Conservation (phyloP, 352 stramenopile species). For the Pythium pyrilobum region DNA sequence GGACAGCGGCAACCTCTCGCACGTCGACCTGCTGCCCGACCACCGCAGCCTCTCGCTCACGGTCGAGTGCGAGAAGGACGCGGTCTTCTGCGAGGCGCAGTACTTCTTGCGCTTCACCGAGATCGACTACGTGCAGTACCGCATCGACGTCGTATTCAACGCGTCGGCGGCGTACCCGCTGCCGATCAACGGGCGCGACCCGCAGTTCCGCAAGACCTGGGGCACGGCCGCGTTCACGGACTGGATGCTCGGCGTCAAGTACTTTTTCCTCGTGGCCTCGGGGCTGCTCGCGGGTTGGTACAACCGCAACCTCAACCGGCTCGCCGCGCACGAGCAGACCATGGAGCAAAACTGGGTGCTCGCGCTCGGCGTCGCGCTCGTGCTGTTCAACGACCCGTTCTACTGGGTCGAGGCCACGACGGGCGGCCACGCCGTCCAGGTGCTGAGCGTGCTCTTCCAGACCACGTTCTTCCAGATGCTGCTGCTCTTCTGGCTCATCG, state of each 20-base stretch:
- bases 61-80: constrained; percentile 28
- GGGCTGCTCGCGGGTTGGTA: constrained; percentile 33
- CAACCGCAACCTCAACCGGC: constrained; percentile 32
- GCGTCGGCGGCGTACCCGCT: constrained; percentile 27
- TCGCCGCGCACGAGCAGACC: constrained; percentile 47
- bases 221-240: constrained; percentile 41
- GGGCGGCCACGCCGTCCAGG: constrained; percentile 39
- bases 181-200: constrained; percentile 29
- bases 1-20: constrained; percentile 25
- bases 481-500: constrained; percentile 52
- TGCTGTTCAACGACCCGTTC: constrained; percentile 61
- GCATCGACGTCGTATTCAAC: constrained; percentile 58
- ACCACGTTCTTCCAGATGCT: constrained; percentile 57
- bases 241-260: constrained; percentile 54
- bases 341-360: constrained; percentile 54
- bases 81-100: constrained; percentile 29
- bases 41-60: constrained; percentile 29
- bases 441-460: constrained; percentile 49
- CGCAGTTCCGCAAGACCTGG: constrained; percentile 54
- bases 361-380: constrained; percentile 35
- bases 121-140: constrained; percentile 51
- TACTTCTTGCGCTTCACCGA: constrained; percentile 52
- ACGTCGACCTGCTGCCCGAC: constrained; percentile 29
- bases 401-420: constrained; percentile 43
- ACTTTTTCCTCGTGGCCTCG: constrained; percentile 48